Conservation (phyloP, 352 stramenopile genomes). For the Phytophthora ramorum region DNA sequence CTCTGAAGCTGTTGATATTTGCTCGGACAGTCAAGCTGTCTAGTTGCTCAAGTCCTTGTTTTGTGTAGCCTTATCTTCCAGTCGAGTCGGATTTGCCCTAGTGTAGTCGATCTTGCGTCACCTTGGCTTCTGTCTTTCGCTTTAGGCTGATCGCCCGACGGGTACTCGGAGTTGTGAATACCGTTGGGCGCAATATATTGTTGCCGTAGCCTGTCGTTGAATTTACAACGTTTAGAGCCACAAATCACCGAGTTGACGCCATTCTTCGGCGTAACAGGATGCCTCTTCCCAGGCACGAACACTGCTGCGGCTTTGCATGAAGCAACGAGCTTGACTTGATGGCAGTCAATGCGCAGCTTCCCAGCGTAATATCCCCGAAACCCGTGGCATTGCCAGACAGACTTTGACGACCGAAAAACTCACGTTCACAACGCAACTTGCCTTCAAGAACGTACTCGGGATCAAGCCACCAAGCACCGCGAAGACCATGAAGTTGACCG, state of each 20-base stretch:
- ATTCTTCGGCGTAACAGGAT: background rate
- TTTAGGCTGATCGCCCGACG: too few species aligned
- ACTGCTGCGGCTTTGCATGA: background rate
- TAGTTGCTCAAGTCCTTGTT: too few species aligned
- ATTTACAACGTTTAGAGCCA: background rate
- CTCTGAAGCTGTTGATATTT: slow-evolving; percentile 12
- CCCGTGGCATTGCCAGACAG: background rate
- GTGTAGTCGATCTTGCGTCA: too few species aligned
- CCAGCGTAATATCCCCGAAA: slow-evolving; percentile 19
- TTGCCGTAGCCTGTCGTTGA: too few species aligned
- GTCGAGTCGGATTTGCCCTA: too few species aligned
- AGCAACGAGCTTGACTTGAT: slow-evolving; percentile 28
- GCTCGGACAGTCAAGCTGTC: slow-evolving; percentile 10
- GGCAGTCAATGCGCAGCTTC: slow-evolving; percentile 15
- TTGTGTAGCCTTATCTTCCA: too few species aligned
- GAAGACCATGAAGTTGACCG: slow-evolving; percentile 34
- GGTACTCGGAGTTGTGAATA: too few species aligned
- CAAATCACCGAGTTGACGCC: background rate
- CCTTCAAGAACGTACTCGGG: slow-evolving; percentile 10
- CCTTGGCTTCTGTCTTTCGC: too few species aligned
- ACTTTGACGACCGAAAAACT: background rate
- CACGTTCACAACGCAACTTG: slow-evolving; percentile 31
- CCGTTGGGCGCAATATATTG: too few species aligned
- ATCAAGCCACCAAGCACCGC: slow-evolving; percentile 6
- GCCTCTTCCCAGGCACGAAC: background rate